phyloP scores from a whole-genome alignment of 768 basidiomycete species.

The Brasilioporus rufonigricans region DNA sequence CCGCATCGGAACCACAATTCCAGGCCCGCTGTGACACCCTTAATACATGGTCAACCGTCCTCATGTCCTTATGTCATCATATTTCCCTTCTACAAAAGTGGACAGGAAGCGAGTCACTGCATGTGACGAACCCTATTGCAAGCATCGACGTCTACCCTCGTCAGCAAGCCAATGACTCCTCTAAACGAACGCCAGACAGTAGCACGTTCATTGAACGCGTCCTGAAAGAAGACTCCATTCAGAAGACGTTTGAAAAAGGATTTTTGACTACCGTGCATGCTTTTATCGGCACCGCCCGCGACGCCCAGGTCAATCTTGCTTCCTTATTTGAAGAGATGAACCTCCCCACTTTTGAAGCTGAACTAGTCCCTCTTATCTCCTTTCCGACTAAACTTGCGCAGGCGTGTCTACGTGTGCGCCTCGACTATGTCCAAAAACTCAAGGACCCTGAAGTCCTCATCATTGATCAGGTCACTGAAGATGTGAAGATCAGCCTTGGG shows the following conservation, averaged over 20 bases:
- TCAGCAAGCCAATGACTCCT: slow-evolving; percentile 29
- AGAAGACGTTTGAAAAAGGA: slow-evolving; percentile 89
- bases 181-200: slow-evolving; percentile 55
- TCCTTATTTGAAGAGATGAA: slow-evolving; percentile 81
- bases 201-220: slow-evolving; percentile 91
- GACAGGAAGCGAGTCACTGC: slow-evolving; percentile 91
- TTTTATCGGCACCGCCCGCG: slow-evolving; percentile 82
- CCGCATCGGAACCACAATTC: slow-evolving; percentile 63
- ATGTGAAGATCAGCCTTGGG: slow-evolving; percentile 86
- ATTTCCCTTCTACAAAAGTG: slow-evolving; percentile 80
- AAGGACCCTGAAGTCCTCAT: slow-evolving; percentile 87
- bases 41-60: slow-evolving; percentile 89
- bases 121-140: slow-evolving; percentile 79
- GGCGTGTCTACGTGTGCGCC: slow-evolving; percentile 83
- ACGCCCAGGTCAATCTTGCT: slow-evolving; percentile 80
- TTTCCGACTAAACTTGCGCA: slow-evolving; percentile 95
- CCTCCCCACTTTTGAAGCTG: slow-evolving; percentile 86
- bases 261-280: slow-evolving; percentile 84
- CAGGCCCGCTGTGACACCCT: slow-evolving; percentile 85
- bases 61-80: slow-evolving; percentile 79
- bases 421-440: slow-evolving; percentile 85
- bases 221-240: slow-evolving; percentile 94
- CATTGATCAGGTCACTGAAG: slow-evolving; percentile 92
- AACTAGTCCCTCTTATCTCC: slow-evolving; percentile 88
- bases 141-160: slow-evolving; percentile 48